Percentiles rank a stretch among this genome's conserved stretches.
Evolutionary conservation across 176 grass and related monocot genomes (phyloP).

Genomic region (Musa itinerans): DNA sequence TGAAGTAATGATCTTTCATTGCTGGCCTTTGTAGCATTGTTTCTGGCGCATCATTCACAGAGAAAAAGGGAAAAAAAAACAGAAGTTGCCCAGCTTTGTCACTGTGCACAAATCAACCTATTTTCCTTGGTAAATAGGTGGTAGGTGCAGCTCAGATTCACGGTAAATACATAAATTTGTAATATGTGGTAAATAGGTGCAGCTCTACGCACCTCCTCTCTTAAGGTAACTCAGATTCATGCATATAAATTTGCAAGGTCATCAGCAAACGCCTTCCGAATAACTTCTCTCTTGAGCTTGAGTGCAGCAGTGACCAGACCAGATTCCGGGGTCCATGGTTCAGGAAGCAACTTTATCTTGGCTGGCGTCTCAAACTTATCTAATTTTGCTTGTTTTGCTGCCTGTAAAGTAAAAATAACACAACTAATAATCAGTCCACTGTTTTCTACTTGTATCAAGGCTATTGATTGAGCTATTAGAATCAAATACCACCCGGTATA

Average conservation of each 20-base stretch:
- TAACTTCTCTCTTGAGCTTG: constrained; percentile 81
- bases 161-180: no score
- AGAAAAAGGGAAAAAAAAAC: no score
- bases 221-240: not conserved
- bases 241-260: constrained; percentile 48
- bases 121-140: no score
- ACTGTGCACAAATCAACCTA: no score
- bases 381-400: constrained; percentile 49
- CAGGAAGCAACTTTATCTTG: constrained; percentile 58
- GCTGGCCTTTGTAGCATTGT: no score
- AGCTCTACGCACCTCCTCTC: not conserved
- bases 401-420: constrained; percentile 29
- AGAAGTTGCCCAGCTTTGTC: no score
- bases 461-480: not conserved
- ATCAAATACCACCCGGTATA: not conserved
- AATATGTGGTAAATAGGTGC: not conserved
- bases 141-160: no score
- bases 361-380: constrained; percentile 86
- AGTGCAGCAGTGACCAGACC: constrained; percentile 77
- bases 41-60: no score
- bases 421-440: not conserved
- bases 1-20: no score
- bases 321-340: constrained; percentile 81
- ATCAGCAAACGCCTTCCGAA: constrained; percentile 50
- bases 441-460: not conserved